Conservation (phyloP, 164 flowering plant genomes). For the Piper betle region DNA sequence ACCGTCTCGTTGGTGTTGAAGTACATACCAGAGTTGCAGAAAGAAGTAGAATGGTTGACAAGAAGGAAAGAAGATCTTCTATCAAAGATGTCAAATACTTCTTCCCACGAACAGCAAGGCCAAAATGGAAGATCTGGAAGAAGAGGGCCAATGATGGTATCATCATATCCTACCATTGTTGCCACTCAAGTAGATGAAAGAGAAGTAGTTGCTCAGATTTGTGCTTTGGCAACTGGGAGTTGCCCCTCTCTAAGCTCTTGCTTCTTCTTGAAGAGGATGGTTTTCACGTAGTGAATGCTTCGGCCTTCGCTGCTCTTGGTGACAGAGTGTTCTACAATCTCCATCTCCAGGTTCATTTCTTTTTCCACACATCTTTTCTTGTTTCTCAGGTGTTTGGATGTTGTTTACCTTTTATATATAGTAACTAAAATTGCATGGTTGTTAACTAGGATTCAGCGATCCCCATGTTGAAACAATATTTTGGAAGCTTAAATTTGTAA, state of each 20-base stretch:
- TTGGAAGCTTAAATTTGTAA: too few species aligned
- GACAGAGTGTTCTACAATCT: conserved; percentile 37
- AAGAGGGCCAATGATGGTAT: background rate
- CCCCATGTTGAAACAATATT: background rate
- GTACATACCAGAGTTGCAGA: conserved; percentile 54
- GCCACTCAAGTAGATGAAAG: conserved; percentile 20
- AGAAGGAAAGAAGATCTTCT: conserved; percentile 18
- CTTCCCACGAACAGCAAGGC: conserved; percentile 6
- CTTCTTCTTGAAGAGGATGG: conserved; percentile 34
- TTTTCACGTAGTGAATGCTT: conserved; percentile 27
- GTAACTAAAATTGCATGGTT: background rate
- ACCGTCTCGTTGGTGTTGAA: conserved; percentile 36
- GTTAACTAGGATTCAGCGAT: too few species aligned
- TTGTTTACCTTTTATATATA: background rate
- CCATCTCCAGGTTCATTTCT: conserved; percentile 35
- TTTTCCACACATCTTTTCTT: background rate
- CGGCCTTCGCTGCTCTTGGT: conserved; percentile 29
- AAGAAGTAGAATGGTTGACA: conserved; percentile 30
- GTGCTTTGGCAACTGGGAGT: conserved; percentile 7
- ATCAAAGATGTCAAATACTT: conserved; percentile 14
- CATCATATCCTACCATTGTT: conserved; percentile 14
- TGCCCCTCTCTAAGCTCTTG: conserved; percentile 28
- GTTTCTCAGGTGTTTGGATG: background rate
- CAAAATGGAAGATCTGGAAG: background rate
- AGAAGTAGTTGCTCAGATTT: conserved; percentile 40